Evolutionary conservation across 148 eudicot species (phyloP), one percentile per base, ranked within the genome.

Genomic region (Dianthus caryophyllus): DNA sequence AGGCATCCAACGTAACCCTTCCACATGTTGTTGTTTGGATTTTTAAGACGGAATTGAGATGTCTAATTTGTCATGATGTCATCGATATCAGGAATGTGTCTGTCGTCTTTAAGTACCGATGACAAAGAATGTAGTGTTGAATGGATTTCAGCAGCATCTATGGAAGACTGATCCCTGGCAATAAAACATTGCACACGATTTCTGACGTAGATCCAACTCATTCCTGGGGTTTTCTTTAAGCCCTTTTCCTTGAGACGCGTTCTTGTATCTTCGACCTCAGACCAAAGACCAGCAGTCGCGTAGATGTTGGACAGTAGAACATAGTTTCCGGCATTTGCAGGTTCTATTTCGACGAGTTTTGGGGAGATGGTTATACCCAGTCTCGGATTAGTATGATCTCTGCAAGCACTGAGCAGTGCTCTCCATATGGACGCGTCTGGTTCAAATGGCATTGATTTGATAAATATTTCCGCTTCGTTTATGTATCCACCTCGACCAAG

Each of bases 341-440:
- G 87, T 73, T 83, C 87, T 61, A 81, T 31, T 68, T 83, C 79
- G 44, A 78, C 54, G 46, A 83, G 87, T 60, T 51, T 78, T 29
- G 71, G 70, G 27, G 71, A 75, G 30, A 69, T 44, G 36, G 44
- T 64, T 56, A 68, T 59, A 24, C 79, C 79, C 68, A 76, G 38
- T 36, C 63, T 54, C 31, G 58, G 68, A 11, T 76, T 67, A 22
- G 75, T 61, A 69, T 65, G 55, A 14, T 70, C 67, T 74, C 83
- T 59, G 53, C 79, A 81, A 68, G 84, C 77, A 68, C 76, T 61
- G 41, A 84, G 79, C 53, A 84, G 68, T 26, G 81, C 76, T 65
- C 84, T 74, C 87, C 80, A 81, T 9, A 81, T 65, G 43, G 84
- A 78, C 38, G 81, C 81, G 66, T 81, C 84, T 51, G 87, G 81